A percentile compares a stretch with the other conserved stretches of the same genome.
Evolutionary conservation across 2,329 filamentous ascomycete species (phyloP).

Genomic region (Berkeleyomyces basicola): DNA sequence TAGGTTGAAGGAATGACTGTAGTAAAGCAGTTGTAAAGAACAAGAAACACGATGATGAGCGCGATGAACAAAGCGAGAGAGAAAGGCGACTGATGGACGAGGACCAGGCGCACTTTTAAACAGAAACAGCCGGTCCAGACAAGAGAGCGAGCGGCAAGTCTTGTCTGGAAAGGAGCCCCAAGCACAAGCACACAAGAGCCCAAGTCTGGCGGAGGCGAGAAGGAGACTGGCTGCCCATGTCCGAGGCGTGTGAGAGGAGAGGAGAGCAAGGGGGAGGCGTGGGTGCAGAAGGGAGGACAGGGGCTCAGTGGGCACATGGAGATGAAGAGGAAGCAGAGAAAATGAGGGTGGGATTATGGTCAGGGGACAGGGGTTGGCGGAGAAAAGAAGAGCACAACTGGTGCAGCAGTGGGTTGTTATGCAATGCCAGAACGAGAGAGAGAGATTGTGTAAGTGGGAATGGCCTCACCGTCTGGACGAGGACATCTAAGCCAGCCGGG

Average conservation of each 20-base stretch:
- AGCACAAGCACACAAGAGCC: background rate
- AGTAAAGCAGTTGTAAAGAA: background rate
- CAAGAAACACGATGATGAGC: slow-evolving; percentile 5
- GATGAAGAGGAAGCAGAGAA: background rate
- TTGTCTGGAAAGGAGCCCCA: background rate
- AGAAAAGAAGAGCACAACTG: background rate
- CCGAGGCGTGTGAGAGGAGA: background rate
- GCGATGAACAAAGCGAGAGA: slow-evolving; percentile 9
- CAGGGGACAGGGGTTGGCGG: background rate
- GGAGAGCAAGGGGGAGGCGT: background rate
- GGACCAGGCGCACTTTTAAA: slow-evolving; percentile 12
- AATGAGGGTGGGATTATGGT: background rate
- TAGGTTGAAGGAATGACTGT: slow-evolving; percentile 11
- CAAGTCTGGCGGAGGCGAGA: background rate
- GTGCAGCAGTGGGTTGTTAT: background rate
- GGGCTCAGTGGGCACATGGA: background rate
- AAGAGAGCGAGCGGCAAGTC: background rate
- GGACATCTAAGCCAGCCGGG: no score
- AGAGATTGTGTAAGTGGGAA: no score
- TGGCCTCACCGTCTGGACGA: no score
- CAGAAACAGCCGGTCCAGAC: background rate
- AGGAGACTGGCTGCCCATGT: background rate
- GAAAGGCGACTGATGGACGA: background rate
- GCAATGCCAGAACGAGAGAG: background rate
- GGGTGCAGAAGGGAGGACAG: background rate